Base-by-base conservation (phyloP, 2,329 filamentous ascomycete genomes). In the Apiospora koreana region DNA sequence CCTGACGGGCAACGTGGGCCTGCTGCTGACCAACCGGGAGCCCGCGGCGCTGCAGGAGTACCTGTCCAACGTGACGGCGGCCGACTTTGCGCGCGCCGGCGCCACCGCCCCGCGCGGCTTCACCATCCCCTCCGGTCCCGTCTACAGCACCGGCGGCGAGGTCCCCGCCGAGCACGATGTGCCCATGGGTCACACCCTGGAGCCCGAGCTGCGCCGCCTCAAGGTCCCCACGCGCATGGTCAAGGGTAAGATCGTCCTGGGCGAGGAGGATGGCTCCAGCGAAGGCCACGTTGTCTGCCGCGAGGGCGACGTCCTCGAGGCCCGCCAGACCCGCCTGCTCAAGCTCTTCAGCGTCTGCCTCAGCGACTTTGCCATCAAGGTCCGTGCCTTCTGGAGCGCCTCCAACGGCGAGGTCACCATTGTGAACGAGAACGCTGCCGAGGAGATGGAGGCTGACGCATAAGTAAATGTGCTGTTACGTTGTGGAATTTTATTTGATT, bases 261-360 rank as follows among this genome's bases (percentile, higher is more conserved):
- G 79, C 69, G 91, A 92, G 75, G 86, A 86, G 67, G 85, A 85
- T 31, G 78, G 75, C 10, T 79, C 79, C 67, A 84, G 80, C 62
- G 83, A 85, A 69, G 85, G 84, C n/a, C 97, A 95, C 80, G 87
- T 87, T 12, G 90, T 99, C 67, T 98, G 95, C 84, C 91, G 90
- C 77, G 91, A 94, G 81, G 96, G 95, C 14, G 90, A 98, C 79
- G 87, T 90, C 62, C 83, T 99, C 75, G 95, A 98, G 82, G 95
- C 93, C 75, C 89, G 95, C 76, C 96, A 99, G 87, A 98, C 96
- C 70, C 92, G 94, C 74, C 84, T 99, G 79, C 82, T 99, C 82
- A 98, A 98, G 89, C 87, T 97, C 77, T 98, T 99, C 83, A 92
- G 94, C 68, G 89, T 98, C 70, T 94, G 93, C 73, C 89, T 96